Evolutionary conservation across 1,139 yeast species (phyloP).

Genomic region (Sugiyamaella novakii): DNA sequence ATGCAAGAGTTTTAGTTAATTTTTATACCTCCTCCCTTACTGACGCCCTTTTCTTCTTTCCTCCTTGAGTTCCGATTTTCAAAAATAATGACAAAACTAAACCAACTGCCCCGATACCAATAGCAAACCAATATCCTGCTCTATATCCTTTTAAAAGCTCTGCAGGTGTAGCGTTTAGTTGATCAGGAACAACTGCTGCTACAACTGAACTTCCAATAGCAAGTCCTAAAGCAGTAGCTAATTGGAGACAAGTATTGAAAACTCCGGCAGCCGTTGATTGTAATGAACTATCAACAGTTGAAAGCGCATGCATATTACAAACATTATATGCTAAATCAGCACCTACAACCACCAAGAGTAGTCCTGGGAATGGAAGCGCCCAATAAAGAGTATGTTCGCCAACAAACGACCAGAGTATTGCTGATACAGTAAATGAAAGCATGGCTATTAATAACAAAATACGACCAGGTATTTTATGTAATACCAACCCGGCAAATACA

Average conservation of each 20-base stretch:
- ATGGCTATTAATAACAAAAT: slow-evolving; percentile 43
- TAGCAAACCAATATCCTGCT: slow-evolving; percentile 48
- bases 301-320: slow-evolving; percentile 46
- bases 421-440: slow-evolving; percentile 41
- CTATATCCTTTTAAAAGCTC: slow-evolving; percentile 42
- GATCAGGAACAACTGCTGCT: slow-evolving; percentile 39
- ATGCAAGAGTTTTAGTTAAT: neutral
- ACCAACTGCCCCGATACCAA: slow-evolving; percentile 42
- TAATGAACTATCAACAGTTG: slow-evolving; percentile 43
- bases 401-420: slow-evolving; percentile 48
- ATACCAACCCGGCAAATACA: slow-evolving; percentile 47
- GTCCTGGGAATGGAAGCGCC: slow-evolving; percentile 49
- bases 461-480: slow-evolving; percentile 48
- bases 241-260: slow-evolving; percentile 48
- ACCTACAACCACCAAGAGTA: slow-evolving; percentile 46
- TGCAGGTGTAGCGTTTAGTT: slow-evolving; percentile 36
- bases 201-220: slow-evolving; percentile 46
- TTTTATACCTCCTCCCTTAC: neutral
- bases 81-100: slow-evolving; percentile 43
- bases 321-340: slow-evolving; percentile 51
- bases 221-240: slow-evolving; percentile 47
- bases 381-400: slow-evolving; percentile 44
- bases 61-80: slow-evolving; percentile 43
- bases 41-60: slow-evolving; percentile 15
- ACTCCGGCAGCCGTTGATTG: slow-evolving; percentile 52